phyloP scores from a whole-genome alignment of 2,329 filamentous ascomycete genomes.

The Magnaporthiopsis incrustans region DNA sequence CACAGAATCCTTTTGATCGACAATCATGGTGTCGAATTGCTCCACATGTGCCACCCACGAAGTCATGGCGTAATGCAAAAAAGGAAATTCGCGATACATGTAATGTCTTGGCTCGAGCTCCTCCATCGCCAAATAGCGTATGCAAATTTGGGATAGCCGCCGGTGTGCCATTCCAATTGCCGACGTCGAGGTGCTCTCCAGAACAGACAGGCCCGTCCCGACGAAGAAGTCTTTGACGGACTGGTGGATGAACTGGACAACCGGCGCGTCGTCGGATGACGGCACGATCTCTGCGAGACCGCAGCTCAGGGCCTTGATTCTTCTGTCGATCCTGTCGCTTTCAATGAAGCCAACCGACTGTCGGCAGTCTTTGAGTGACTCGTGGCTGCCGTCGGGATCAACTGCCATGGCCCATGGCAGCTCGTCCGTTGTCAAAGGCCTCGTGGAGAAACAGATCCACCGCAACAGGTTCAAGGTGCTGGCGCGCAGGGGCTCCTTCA shows the following conservation, averaged over 20 bases:
- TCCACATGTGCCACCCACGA: too few species aligned
- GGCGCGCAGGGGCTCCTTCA: too few species aligned
- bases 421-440: constrained; percentile 19
- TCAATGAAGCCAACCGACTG: constrained; percentile 12
- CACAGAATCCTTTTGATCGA: too few species aligned
- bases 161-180: neutral
- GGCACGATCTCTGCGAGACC: constrained; percentile 20
- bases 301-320: constrained; percentile 17
- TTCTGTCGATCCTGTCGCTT: constrained; percentile 14
- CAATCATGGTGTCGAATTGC: too few species aligned
- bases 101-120: too few species aligned
- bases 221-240: constrained; percentile 23
- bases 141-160: too few species aligned
- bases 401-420: constrained; percentile 24
- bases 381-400: constrained; percentile 13
- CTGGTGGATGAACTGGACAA: constrained; percentile 26
- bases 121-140: too few species aligned
- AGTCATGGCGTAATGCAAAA: too few species aligned
- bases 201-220: constrained; percentile 10
- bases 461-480: constrained; percentile 17
- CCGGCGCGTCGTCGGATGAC: neutral
- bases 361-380: constrained; percentile 16
- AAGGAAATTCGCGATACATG: too few species aligned
- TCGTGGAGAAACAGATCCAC: constrained; percentile 24
- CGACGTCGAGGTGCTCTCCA: neutral